A percentile compares a stretch with the other conserved stretches of the same genome.
These are phyloP conservation scores for Ophiosphaerella herpotricha DNA, from an alignment of 2,329 filamentous ascomycete species.

Conservation along the genomic window DNA sequence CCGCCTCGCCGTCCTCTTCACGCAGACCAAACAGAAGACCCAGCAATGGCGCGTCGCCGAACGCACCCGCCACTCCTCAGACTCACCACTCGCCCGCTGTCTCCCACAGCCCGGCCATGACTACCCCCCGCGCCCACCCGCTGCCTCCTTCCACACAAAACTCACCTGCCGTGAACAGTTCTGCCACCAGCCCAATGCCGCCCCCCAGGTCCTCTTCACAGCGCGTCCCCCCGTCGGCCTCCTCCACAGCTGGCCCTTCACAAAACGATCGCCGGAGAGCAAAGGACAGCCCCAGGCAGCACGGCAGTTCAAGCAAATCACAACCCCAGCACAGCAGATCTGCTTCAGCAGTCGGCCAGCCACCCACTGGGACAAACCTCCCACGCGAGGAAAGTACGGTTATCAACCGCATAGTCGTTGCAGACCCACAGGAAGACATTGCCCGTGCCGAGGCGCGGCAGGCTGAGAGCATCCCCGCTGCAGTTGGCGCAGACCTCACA, in stretches of 20 bases:
- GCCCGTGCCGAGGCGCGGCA: conserved; percentile 73
- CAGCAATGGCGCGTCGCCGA: conserved; percentile 49
- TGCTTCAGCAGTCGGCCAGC: conserved; percentile 56
- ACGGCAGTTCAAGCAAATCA: conserved; percentile 32
- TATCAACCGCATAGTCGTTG: conserved; percentile 75
- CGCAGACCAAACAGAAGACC: conserved; percentile 41
- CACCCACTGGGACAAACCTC: conserved; percentile 58
- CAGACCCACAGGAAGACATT: conserved; percentile 74
- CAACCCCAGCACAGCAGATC: conserved; percentile 52
- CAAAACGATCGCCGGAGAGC: conserved; percentile 49
- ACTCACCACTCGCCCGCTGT: conserved; percentile 40
- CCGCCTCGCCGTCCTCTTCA: conserved; percentile 43
- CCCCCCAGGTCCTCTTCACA: conserved; percentile 82
- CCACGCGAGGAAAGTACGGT: conserved; percentile 79
- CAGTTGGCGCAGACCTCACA: conserved; percentile 50
- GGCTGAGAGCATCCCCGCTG: conserved; percentile 60
- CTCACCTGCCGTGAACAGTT: conserved; percentile 52
- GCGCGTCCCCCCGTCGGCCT: conserved; percentile 47
- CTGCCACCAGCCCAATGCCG: conserved; percentile 68
- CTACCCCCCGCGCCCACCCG: conserved; percentile 51
- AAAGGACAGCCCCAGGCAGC: conserved; percentile 51
- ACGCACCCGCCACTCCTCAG: conserved; percentile 43
- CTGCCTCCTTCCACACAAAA: conserved; percentile 49
- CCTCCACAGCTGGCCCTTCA: conserved; percentile 31
- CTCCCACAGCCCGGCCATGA: conserved; percentile 41